Evolutionary conservation across 1,284 basidiomycete genomes (phyloP), one percentile per base, ranked within the genome.

Genomic region (Amylostereum areolatum): DNA sequence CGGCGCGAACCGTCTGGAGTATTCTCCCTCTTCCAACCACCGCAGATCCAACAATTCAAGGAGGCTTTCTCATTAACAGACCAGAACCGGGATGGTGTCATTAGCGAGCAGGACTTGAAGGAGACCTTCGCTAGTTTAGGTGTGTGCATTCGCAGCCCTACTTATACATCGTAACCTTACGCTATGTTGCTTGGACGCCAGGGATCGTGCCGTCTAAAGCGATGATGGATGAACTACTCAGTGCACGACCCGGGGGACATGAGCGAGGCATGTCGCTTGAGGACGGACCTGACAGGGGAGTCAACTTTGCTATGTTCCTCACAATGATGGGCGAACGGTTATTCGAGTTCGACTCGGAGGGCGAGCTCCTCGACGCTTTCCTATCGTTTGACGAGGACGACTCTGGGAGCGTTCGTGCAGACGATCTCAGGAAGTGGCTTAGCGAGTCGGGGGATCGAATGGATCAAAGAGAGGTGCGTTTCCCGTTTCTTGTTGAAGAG

Each of bases 31-130:
- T 90, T 91, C 66, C 82, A 87, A 58, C 73, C 89, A 3, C 75
- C 81, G 0, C 89, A 92, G 65, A 85, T 94, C 54, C 90, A 94
- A 62, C 92, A 89, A 62, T 85, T 85, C 71, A 82, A 96, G 67
- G 95, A 97, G 74, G 95, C 95, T 4, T 97, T 98, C 72, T 93
- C 94, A 57, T 78, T 97, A 53, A 92, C 97, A 63, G 95, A 97
- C 73, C 91, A 96, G 64, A 91, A 95, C 73, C 90, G 89, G 56
- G 91, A 95, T 65, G 92, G 92, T 7, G 81, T 85, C 67, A 81
- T 94, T 7, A 83, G 81, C 32, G 81, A 87, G 64, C 71, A 70
- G 34, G 89, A 93, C 62, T 61, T 93, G 55, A 81, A 79, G 59
- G 81, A 86, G 55, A 89, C 90, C 41, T 87, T 94, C 62, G 68